Evolutionary conservation across 345 rosid species (phyloP).

Genomic region (Populus alba): DNA sequence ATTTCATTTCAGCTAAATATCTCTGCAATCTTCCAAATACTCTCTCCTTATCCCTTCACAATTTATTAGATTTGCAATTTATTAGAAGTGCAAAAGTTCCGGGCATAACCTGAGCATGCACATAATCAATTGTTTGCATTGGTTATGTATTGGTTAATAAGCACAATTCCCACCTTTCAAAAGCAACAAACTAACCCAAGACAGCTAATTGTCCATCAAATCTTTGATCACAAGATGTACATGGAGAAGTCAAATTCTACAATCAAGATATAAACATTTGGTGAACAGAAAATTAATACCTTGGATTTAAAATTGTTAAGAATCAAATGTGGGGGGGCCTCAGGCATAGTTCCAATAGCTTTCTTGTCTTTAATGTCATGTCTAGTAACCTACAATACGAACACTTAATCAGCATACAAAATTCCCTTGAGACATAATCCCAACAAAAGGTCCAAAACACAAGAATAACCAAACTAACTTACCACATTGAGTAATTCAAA

Average conservation of each 20-base stretch:
- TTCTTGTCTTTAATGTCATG: slow-evolving; percentile 83
- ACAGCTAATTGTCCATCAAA: background rate
- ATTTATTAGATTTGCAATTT: background rate
- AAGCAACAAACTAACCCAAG: background rate
- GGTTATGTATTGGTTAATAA: background rate
- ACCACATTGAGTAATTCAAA: slow-evolving; percentile 85
- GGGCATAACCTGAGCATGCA: background rate
- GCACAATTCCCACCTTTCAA: background rate
- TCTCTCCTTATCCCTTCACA: background rate
- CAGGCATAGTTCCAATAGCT: slow-evolving; percentile 77
- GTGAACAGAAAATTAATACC: slow-evolving; percentile 33
- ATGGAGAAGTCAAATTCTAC: background rate
- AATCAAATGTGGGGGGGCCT: slow-evolving; percentile 88
- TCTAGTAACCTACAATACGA: slow-evolving; percentile 66
- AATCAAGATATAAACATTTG: background rate
- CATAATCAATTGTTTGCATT: background rate
- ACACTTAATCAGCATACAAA: slow-evolving; percentile 10
- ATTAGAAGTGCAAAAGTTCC: background rate
- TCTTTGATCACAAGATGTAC: background rate
- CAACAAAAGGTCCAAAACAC: background rate
- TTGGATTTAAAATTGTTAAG: slow-evolving; percentile 70
- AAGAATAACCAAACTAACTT: slow-evolving; percentile 35
- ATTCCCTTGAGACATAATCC: background rate
- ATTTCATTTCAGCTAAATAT: background rate
- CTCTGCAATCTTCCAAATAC: background rate